phyloP scores from a whole-genome alignment of 768 basidiomycete species.

The Boletus tomentosulus region DNA sequence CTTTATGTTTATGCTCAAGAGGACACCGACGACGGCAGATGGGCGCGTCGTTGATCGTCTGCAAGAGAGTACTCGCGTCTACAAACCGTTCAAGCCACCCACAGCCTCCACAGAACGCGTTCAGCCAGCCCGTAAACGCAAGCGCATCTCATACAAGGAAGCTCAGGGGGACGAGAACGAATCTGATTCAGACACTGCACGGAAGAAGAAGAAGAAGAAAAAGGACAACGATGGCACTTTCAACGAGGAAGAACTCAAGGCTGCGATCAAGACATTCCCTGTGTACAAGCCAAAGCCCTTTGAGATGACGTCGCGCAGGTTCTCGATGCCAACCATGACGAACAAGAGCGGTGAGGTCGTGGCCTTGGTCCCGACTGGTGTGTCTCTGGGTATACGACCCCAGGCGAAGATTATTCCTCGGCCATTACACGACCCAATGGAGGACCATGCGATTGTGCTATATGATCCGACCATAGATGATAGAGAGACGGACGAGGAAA shows the following conservation, averaged over 20 bases:
- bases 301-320: slow-evolving; percentile 55
- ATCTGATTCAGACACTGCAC: slow-evolving; percentile 47
- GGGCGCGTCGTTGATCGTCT: slow-evolving; percentile 65
- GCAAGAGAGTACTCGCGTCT: slow-evolving; percentile 67
- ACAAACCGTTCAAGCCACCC: slow-evolving; percentile 80
- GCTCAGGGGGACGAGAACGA: slow-evolving; percentile 55
- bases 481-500: slow-evolving; percentile 85
- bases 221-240: slow-evolving; percentile 58
- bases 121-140: slow-evolving; percentile 77
- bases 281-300: slow-evolving; percentile 81
- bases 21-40: slow-evolving; percentile 64
- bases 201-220: slow-evolving; percentile 64
- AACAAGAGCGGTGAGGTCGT: slow-evolving; percentile 66
- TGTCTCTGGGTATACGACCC: slow-evolving; percentile 82
- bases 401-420: slow-evolving; percentile 78
- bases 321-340: slow-evolving; percentile 80
- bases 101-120: slow-evolving; percentile 46
- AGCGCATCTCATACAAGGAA: slow-evolving; percentile 83
- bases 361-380: slow-evolving; percentile 52
- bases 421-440: slow-evolving; percentile 96
- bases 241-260: slow-evolving; percentile 60
- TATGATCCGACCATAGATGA: slow-evolving; percentile 97
- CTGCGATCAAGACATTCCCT: slow-evolving; percentile 66
- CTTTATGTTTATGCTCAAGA: slow-evolving; percentile 55
- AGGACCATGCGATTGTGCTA: slow-evolving; percentile 94